Evolutionary conservation across 495 filamentous ascomycete genomes (phyloP), one percentile per base, ranked within the genome.

Genomic region (Bryoglossum gracile): DNA sequence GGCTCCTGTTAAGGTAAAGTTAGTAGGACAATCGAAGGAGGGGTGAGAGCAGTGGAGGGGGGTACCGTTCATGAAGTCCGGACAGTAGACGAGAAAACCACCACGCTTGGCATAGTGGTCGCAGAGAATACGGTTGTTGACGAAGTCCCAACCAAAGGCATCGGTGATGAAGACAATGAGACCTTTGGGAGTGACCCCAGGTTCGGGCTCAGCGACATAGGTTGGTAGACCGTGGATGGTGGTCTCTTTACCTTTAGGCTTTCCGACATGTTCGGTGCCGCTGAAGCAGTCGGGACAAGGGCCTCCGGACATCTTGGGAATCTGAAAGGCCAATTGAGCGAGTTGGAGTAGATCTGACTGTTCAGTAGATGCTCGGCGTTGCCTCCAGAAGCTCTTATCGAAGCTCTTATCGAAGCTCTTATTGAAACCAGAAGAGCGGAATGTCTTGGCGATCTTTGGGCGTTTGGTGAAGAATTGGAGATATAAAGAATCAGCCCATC

Each of bases 51-150:
- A n/a, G n/a, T n/a, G n/a, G n/a, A n/a, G 19, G 13, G 18, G 8
- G n/a, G 9, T 24, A 77, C 79, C 78, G 45, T 69, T 61, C 75
- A 81, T 77, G 54, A 83, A 78, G 48, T 83, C 78, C 0, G 78
- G 80, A 33, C 76, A 54, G 53, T 75, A 77, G 22, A 82, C 76
- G 3, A 58, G 59, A 54, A 68, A 73, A 10, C 62, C 65, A 1
- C 70, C 68, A 45, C 68, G 68, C 26, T 68, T 60, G 3, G 78
- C 75, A 53, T 75, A 78, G 16, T 58, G 46, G 49, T 83, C 77
- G 8, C 74, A 71, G 8, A 82, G 58, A 1, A 77, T 55, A 6
- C 78, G 64, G 28, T 67, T 70, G 54, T 83, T 82, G 17, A 64
- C 57, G 18, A 81, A 66, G 5, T 66, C 56, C 77, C 80, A 83